Percentiles rank a stretch among this genome's conserved stretches.
These are phyloP conservation scores for Pyricularia sp. DNA, from an alignment of 2,329 filamentous ascomycete genomes.

Conservation along the genomic window DNA sequence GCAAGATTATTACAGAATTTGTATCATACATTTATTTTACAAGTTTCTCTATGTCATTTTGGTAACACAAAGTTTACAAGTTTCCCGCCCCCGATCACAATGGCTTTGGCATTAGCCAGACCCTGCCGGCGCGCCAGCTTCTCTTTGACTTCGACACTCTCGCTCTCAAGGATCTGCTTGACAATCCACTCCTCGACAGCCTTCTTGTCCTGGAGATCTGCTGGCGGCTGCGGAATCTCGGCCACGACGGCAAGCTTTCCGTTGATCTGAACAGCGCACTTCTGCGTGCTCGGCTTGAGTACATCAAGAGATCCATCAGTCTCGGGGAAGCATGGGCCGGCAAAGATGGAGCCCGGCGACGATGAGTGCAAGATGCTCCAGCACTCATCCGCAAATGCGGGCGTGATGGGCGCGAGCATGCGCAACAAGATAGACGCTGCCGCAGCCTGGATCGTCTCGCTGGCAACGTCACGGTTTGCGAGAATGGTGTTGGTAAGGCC, in stretches of 20 bases:
- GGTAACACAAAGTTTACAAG: constrained; percentile 62
- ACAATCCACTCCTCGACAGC: constrained; percentile 52
- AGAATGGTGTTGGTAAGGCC: constrained; percentile 63
- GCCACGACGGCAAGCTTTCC: constrained; percentile 65
- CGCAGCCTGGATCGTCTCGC: constrained; percentile 33
- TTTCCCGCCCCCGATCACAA: constrained; percentile 58
- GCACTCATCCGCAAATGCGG: constrained; percentile 73
- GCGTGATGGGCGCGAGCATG: constrained; percentile 71
- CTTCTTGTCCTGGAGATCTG: constrained; percentile 29
- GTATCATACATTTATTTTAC: neutral
- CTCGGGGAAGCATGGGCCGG: constrained; percentile 46
- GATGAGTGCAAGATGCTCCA: constrained; percentile 51
- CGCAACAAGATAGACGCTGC: constrained; percentile 51
- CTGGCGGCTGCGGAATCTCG: constrained; percentile 46
- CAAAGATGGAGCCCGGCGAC: constrained; percentile 6
- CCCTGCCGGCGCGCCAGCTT: constrained; percentile 41
- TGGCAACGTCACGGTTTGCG: constrained; percentile 29
- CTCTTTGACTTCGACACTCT: constrained; percentile 39
- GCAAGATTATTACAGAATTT: neutral
- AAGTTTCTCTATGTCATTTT: neutral
- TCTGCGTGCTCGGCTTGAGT: constrained; percentile 38
- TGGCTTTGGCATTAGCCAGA: constrained; percentile 54
- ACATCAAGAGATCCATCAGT: constrained; percentile 36
- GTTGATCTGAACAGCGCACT: constrained; percentile 67
- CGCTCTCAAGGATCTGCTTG: constrained; percentile 47